Base-by-base conservation (phyloP, 176 grass and related monocot species). In the Rhynchospora tenuis region DNA sequence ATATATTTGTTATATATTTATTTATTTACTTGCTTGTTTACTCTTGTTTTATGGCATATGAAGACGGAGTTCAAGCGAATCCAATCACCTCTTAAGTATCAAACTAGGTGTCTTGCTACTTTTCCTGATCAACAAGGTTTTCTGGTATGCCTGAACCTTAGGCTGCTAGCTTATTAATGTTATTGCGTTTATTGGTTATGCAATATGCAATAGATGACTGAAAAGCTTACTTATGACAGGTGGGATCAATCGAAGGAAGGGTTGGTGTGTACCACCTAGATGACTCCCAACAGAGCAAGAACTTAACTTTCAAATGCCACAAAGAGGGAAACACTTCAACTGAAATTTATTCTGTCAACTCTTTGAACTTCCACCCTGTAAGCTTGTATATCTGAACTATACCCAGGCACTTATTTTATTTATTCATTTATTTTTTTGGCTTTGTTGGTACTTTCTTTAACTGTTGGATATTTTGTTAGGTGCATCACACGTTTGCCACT, bases 61-160 rank as follows among this genome's bases (percentile, higher is more conserved):
- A 79, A 98, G 95, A 87, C 33, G 50, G 95, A 94, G 78, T 98
- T 98, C 83, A 98, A 98, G 87, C 90, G 90, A 63, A 94, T 98
- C 60, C 89, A 88, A 29, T 94, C 90, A 81, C 95, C 95, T 82
- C 84, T 98, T 45, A 98, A 98, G 79, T 98, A 98, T 78, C 95
- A 98, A 67, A 98, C 95, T 78, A 83, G 95, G 55, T 93, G 92
- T 8, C 67, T 94, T 73, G 81, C 95, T 88, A 92, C 95, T 54
- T 98, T 98, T 78, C 95, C 95, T 22, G 95, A 97, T 90, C 95
- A 97, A 85, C 95, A 94, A 88, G 95, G 95, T 64, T 97, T 97
- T 89, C 79, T 98, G 95, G 95, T 98, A 94, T 84, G 67, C 16
- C 45, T 75, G 62, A 31, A 38, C 79, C 71, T 24, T 47, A 31